A percentile compares a stretch with the other conserved stretches of the same genome.
Conservation (phyloP, 2,329 filamentous ascomycete genomes). For the Shiraia bambusicola region DNA sequence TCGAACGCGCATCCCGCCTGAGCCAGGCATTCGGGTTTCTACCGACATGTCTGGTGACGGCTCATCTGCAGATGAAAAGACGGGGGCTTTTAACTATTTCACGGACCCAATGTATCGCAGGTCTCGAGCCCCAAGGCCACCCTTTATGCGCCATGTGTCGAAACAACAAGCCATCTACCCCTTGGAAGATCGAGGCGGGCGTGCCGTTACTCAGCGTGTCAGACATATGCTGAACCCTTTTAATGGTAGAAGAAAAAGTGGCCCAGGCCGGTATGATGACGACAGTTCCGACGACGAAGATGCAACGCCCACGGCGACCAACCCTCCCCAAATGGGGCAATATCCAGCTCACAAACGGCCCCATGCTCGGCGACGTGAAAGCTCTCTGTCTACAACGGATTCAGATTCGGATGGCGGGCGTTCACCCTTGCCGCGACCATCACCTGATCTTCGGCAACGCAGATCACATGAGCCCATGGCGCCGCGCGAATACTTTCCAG, state of each 20-base stretch:
- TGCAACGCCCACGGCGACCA: constrained; percentile 29
- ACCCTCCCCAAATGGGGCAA: constrained; percentile 21
- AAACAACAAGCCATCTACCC: constrained; percentile 29
- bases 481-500: constrained; percentile 43
- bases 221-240: constrained; percentile 42
- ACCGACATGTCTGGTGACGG: constrained; percentile 40
- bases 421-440: constrained; percentile 26
- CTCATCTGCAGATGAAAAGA: constrained; percentile 45
- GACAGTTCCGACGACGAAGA: constrained; percentile 35
- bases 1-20: constrained; percentile 22
- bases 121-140: constrained; percentile 46
- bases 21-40: constrained; percentile 31
- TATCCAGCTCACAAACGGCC: constrained; percentile 36
- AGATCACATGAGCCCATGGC: constrained; percentile 47
- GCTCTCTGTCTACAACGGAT: constrained; percentile 37
- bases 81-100: constrained; percentile 51
- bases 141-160: constrained; percentile 45
- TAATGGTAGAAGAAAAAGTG: constrained; percentile 26
- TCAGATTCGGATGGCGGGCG: constrained; percentile 36
- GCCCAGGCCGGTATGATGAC: constrained; percentile 30
- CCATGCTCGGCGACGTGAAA: constrained; percentile 34
- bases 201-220: constrained; percentile 32
- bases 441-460: constrained; percentile 42
- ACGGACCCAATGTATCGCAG: constrained; percentile 53
- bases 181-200: constrained; percentile 28